Percentiles rank a stretch among this genome's conserved stretches.
Evolutionary conservation across 345 rosid genomes (phyloP).

Genomic region (Combretum micranthum): DNA sequence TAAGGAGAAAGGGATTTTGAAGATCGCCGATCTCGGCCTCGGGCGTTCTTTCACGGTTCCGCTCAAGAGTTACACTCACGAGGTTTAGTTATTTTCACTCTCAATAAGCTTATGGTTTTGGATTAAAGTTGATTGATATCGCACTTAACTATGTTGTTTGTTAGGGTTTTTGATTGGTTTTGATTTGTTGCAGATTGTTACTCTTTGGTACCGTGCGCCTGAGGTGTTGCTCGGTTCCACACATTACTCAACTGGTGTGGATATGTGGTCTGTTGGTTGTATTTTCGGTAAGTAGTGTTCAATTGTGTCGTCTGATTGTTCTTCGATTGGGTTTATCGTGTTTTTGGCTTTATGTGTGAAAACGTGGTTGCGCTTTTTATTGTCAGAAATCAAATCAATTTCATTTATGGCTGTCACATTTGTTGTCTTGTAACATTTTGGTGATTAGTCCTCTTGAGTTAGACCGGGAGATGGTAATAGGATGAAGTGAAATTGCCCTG

Average conservation of each 20-base stretch:
- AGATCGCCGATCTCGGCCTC: slow-evolving; percentile 87
- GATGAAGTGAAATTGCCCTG: too few species aligned
- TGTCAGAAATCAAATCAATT: too few species aligned
- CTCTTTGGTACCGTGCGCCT: slow-evolving; percentile 96
- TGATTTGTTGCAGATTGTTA: slow-evolving; percentile 39
- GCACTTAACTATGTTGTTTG: too few species aligned
- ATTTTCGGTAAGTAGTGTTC: slow-evolving; percentile 50
- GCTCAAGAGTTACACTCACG: slow-evolving; percentile 83
- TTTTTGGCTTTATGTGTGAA: too few species aligned
- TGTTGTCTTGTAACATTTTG: too few species aligned
- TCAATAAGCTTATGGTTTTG: background rate
- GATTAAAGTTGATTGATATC: too few species aligned
- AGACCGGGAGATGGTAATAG: too few species aligned
- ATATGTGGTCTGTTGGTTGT: slow-evolving; percentile 98
- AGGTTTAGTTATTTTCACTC: slow-evolving; percentile 13
- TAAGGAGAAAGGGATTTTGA: slow-evolving; percentile 71
- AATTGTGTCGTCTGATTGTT: background rate
- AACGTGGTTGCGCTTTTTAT: too few species aligned
- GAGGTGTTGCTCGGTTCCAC: slow-evolving; percentile 85
- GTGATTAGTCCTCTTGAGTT: too few species aligned
- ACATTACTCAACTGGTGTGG: slow-evolving; percentile 83
- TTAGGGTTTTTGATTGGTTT: background rate
- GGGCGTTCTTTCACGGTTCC: slow-evolving; percentile 94
- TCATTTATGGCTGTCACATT: too few species aligned
- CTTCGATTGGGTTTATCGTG: background rate